A percentile compares a stretch with the other conserved stretches of the same genome.
phyloP scores from a whole-genome alignment of 1,284 basidiomycete genomes.

The Retiboletus fuscus region DNA sequence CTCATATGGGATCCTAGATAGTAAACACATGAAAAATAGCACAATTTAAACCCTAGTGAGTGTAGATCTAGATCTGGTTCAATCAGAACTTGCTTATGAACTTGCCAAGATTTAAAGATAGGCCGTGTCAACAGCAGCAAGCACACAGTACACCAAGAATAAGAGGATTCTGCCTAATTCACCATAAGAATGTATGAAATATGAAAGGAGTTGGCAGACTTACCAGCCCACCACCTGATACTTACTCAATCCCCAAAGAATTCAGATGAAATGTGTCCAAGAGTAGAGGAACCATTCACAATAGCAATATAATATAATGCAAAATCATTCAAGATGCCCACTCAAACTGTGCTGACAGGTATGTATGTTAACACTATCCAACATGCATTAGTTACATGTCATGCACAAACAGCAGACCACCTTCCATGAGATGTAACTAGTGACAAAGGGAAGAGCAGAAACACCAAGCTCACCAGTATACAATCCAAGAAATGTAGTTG shows the following conservation, averaged over 20 bases:
- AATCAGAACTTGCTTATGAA: conserved; percentile 45
- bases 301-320: conserved; percentile 62
- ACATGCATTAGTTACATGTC: conserved; percentile 23
- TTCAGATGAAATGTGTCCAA: conserved; percentile 58
- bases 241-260: conserved; percentile 55
- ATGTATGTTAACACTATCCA: conserved; percentile 62
- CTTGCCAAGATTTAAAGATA: conserved; percentile 45
- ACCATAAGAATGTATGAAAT: background rate
- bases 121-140: conserved; percentile 43
- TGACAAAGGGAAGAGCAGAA: background rate
- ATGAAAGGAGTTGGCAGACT: conserved; percentile 51
- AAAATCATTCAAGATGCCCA: conserved; percentile 52
- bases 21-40: too few relatives aligned
- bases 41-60: too few relatives aligned
- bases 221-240: conserved; percentile 59
- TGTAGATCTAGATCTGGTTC: too few relatives aligned
- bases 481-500: conserved; percentile 66
- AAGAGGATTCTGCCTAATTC: conserved; percentile 45
- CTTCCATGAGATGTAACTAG: background rate
- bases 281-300: conserved; percentile 58
- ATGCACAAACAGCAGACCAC: background rate
- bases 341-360: conserved; percentile 53
- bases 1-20: too few relatives aligned
- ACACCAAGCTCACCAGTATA: conserved; percentile 61
- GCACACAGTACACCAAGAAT: conserved; percentile 38